Percentiles rank a stretch among this genome's conserved stretches.
phyloP scores from a whole-genome alignment of 257 asterid genomes.

The Scutellaria baicalensis region DNA sequence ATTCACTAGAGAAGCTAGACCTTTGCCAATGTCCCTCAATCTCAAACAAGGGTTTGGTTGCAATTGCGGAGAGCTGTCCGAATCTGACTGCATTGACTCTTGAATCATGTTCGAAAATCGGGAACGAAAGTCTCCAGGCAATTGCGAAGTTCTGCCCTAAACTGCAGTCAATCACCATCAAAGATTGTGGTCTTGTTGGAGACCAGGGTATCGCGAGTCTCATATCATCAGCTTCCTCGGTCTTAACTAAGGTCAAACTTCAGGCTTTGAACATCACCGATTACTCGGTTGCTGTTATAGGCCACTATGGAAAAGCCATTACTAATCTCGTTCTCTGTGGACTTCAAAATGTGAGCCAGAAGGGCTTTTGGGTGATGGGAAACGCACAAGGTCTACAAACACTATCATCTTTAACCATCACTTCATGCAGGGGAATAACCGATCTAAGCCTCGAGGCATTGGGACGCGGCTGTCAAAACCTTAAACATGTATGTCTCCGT shows the following conservation, averaged over 20 bases:
- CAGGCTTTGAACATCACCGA: constrained; percentile 65
- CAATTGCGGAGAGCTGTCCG: constrained; percentile 61
- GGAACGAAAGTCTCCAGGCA: constrained; percentile 65
- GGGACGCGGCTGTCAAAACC: constrained; percentile 55
- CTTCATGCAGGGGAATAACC: constrained; percentile 59
- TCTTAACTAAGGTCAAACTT: constrained; percentile 64
- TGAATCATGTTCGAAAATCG: constrained; percentile 64
- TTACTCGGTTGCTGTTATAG: constrained; percentile 71
- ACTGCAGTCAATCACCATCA: constrained; percentile 55
- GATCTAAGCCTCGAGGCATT: constrained; percentile 70
- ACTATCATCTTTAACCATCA: constrained; percentile 50
- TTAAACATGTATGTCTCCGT: constrained; percentile 51
- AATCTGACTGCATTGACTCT: constrained; percentile 52
- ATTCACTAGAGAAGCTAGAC: constrained; percentile 67
- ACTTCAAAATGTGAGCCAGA: constrained; percentile 72
- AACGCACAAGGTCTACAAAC: constrained; percentile 56
- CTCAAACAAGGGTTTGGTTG: constrained; percentile 59
- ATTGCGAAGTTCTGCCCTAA: constrained; percentile 57
- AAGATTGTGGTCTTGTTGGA: constrained; percentile 68
- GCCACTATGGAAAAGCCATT: constrained; percentile 69
- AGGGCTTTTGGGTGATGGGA: constrained; percentile 96
- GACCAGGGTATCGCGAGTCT: constrained; percentile 78
- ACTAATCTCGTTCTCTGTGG: constrained; percentile 49
- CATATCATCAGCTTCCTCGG: constrained; percentile 36
- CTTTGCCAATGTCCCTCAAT: constrained; percentile 66